Conservation (phyloP, 1,284 basidiomycete species). For the Hemileia vastatrix region DNA sequence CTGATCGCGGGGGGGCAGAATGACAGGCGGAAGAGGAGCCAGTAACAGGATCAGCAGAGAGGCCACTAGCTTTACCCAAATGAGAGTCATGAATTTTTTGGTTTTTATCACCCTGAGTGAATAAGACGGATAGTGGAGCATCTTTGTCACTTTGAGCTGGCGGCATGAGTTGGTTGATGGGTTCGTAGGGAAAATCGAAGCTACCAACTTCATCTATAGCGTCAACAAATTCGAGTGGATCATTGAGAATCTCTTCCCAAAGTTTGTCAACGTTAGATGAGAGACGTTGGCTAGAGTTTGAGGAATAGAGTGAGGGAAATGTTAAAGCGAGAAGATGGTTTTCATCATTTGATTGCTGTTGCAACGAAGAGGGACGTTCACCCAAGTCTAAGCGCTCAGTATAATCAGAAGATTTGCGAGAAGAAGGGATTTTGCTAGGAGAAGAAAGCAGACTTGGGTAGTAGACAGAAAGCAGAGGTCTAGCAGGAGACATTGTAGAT, state of each 20-base stretch:
- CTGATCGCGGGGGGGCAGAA: neutral
- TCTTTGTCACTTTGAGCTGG: neutral
- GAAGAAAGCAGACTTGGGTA: no score
- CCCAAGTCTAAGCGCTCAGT: neutral
- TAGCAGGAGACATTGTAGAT: no score
- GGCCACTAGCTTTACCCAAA: neutral
- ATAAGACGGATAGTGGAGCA: neutral
- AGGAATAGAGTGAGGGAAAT: neutral
- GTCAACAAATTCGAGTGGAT: conserved; percentile 6
- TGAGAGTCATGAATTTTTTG: neutral
- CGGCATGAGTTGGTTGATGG: conserved; percentile 1
- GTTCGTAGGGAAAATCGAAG: conserved; percentile 5
- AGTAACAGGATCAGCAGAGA: neutral
- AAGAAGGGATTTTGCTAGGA: no score
- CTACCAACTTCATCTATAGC: neutral
- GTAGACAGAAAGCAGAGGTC: no score
- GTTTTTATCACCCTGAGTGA: neutral
- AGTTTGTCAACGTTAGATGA: conserved; percentile 1
- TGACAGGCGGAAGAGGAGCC: neutral
- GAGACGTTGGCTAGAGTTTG: neutral
- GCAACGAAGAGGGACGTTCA: neutral
- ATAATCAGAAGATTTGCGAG: neutral
- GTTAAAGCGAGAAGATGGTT: neutral
- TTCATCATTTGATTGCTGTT: neutral
- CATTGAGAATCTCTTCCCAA: conserved; percentile 8